Base-by-base conservation (phyloP, 345 rosid species). In the Acer campestre region DNA sequence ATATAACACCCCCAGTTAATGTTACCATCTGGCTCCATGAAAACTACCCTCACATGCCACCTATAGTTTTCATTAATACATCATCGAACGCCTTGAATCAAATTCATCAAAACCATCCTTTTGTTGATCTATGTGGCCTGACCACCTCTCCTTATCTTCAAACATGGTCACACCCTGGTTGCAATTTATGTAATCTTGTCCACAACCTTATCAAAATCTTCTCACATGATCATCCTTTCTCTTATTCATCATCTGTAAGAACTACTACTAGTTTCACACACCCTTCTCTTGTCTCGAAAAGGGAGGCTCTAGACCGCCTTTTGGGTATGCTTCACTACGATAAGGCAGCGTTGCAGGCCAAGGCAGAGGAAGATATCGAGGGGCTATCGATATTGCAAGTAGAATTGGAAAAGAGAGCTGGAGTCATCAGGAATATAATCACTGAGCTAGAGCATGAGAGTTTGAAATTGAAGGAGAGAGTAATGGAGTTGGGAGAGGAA, bases 1-100 rank as follows among this genome's bases (percentile, higher is more conserved):
- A 16, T 11, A 11, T 85, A 14, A 10, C 85, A 10, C 83, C 90
- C 7, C 40, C 80, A 0, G 75, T 93, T 2, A 84, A 87, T 22
- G 53, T 94, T 71, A 88, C 86, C 71, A 85, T 94, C 42, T 92
- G 97, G 97, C 58, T 94, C 55, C 93, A 88, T 22, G 90, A 94
- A 64, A 80, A 84, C 75, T 92, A 94, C 74, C 98, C 98, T 23
- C 71, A 51, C 13, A 78, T 68, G 42, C 86, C 91, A 38, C 97
- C 95, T 66, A 69, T 90, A 3, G 90, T 90, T 14, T 86, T 88
- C 11, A 78, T 88, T 35, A 51, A 35, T 35, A 35, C 38, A 35
- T 35, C 80, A 2, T 14, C 74, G 18, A 77, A 35, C 80, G 58
- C 86, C 0, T 27, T 61, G 0, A 55, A 61, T 7, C 84, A 84